These are phyloP conservation scores for Brassica juncea DNA, from an alignment of 345 rosid genomes.

Conservation along the genomic window DNA sequence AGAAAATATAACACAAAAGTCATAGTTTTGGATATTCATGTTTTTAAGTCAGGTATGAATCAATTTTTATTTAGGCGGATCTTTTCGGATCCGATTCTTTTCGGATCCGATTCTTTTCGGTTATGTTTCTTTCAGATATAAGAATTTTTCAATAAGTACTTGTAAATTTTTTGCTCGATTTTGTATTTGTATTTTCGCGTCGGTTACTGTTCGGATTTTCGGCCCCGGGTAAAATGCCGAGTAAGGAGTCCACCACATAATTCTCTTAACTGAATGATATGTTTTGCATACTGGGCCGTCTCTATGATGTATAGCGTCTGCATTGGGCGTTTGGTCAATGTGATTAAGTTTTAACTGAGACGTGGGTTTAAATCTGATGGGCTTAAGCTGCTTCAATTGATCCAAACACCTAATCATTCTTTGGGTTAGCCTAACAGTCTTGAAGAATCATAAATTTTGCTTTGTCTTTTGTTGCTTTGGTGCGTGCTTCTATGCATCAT, in stretches of 20 bases:
- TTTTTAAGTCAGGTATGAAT: too few species aligned
- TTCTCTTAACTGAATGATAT: not conserved
- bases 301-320: not conserved
- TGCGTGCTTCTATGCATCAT: not conserved
- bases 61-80: too few species aligned
- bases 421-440: not conserved
- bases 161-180: too few species aligned
- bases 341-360: not conserved
- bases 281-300: not conserved
- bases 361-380: not conserved
- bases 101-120: too few species aligned
- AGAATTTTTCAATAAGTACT: too few species aligned
- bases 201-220: too few species aligned
- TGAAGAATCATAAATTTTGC: not conserved
- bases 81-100: too few species aligned
- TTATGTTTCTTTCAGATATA: too few species aligned
- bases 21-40: too few species aligned
- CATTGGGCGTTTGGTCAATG: not conserved
- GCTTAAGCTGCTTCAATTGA: not conserved
- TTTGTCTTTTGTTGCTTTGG: not conserved
- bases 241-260: not conserved
- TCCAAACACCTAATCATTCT: not conserved
- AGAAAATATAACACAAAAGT: too few species aligned
- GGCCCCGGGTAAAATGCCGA: too few species aligned
- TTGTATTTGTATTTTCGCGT: too few species aligned